Evolutionary conservation across 2,329 filamentous ascomycete genomes (phyloP), one percentile per base, ranked within the genome.

Genomic region (Xylariaceae sp.): DNA sequence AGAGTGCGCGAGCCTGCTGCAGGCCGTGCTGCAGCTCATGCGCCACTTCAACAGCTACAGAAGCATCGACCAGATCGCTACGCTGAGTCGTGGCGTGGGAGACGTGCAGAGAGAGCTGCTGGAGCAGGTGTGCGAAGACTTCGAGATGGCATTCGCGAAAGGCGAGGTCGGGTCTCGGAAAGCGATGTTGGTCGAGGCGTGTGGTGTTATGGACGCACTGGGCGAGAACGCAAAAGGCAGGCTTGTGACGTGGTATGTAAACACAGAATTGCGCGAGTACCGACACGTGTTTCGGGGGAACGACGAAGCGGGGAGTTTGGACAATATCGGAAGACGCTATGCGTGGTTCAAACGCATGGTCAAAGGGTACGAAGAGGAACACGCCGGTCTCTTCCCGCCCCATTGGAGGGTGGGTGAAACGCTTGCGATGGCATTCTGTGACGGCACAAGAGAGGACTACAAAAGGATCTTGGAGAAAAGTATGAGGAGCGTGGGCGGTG

Each of bases 71-170:
- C 93, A 98, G 73, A 97, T 98, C 61, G 93, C 93, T 19, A 87
- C 87, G 1, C 73, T 98, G 49, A 95, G 89, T 60, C 82, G 89
- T 38, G 95, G 94, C 56, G 93, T 98, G 28, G 85, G 89, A 4
- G 93, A 97, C 55, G 74, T 98, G 49, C 93, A 98, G 68, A 75
- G 90, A 45, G 90, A 96, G 63, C 69, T 98, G 44, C 70, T 96
- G 43, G 93, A 98, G 68, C 93, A 98, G 66, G 85, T 98, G n/a
- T 98, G 93, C 63, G 93, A 97, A 66, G 93, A 98, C 65, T 98
- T 98, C 61, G 93, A 98, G 71, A 78, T 96, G 44, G 86, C 87
- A 0, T 98, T 97, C 65, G 85, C 90, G 16, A 95, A 91, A 64
- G 83, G 81, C 17, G 91, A 97, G 64, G 81, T 95, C 12, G 72